Evolutionary conservation across 108 stramenopile genomes (phyloP), one percentile per base, ranked within the genome.

Genomic region (Skeletonema costatum): DNA sequence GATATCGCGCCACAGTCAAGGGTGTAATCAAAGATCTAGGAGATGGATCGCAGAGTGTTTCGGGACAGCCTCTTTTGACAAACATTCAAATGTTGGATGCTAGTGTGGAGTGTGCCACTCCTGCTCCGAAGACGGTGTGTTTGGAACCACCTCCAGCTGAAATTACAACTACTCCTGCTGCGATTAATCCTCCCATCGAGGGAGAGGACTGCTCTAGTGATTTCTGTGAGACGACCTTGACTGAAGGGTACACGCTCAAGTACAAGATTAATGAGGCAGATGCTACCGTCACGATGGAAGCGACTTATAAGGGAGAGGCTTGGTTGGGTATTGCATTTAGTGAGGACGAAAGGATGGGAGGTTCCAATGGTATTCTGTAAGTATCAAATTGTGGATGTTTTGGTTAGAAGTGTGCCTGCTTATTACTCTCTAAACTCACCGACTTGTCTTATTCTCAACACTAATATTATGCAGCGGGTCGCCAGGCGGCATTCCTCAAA

Each of bases 271-370:
- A 61, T 11, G 19, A 51, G 13, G 4, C 63, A 6, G 63, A 64
- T 5, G 68, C 68, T 12, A 56, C 53, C 7, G 7, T 56, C 7
- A 8, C 53, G 1, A 62, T 76, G 58, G 64, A 76, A 30, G 14
- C 48, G 14, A 36, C 35, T 30, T 70, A 70, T 64, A 69, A 70
- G 32, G 76, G 76, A n/a, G 68, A 70, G 4, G 68, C 76, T 14
- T 77, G 76, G 76, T 10, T 77, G 21, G 32, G 42, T 61, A 77
- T 77, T 61, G 76, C 62, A 16, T 77, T 77, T 17, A 77, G 68
- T 35, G 44, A 69, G 33, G 67, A 69, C 58, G 68, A 66, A 21
- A 56, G 7, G 25, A 56, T 56, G 53, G 53, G 53, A 21, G 53
- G 53, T 2, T 56, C 53, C 8, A 0, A 56, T 25, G 53, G 53